Base-by-base conservation (phyloP, 192 early-diverging fungal species). In the Linnemannia exigua region DNA sequence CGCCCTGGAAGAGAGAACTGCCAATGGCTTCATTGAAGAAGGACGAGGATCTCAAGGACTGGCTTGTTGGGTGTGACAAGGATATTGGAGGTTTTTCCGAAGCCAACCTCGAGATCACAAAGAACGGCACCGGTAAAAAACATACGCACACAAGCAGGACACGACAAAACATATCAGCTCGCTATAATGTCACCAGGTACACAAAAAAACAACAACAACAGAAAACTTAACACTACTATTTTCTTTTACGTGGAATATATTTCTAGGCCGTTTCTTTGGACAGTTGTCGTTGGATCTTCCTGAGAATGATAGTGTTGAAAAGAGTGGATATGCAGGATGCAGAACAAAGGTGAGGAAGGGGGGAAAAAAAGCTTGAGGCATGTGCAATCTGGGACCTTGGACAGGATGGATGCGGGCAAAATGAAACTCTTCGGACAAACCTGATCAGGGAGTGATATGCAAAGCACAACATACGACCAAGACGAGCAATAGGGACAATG, bases 281-380 rank as follows among this genome's bases (percentile, higher is more conserved):
- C 92, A 92, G 44, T 87, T 99, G 22, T 96, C 95, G 9, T 89
- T 95, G 22, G 92, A 95, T 77, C 88, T 97, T 51, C 97, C 97
- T 25, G 90, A 89, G 36, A 93, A 95, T 46, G 77, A 84, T 69
- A 72, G 87, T 19, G 92, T 94, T 37, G 91, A 94, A 67, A 91
- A 92, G 80, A 95, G 94, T 88, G 98, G 98, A 22, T 99, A 99
- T 76, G 98, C 97, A n/a, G 96, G 95, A 80, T 92, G 96, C 46
- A 92, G 95, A 74, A 94, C 96, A 9, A 95, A 94, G 81, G 94
- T 95, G 70, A 70, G 51, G 3, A 8, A 51, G n/a, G n/a, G 41
- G 41, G 9, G 3, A 44, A 44, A 44, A 44, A 44, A 44, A 44
- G 41, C 41, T n/a, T n/a, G n/a, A n/a, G 41, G 9, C 41, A 44